phyloP scores from a whole-genome alignment of 176 grass and related monocot species.

The Oryza brachyantha region DNA sequence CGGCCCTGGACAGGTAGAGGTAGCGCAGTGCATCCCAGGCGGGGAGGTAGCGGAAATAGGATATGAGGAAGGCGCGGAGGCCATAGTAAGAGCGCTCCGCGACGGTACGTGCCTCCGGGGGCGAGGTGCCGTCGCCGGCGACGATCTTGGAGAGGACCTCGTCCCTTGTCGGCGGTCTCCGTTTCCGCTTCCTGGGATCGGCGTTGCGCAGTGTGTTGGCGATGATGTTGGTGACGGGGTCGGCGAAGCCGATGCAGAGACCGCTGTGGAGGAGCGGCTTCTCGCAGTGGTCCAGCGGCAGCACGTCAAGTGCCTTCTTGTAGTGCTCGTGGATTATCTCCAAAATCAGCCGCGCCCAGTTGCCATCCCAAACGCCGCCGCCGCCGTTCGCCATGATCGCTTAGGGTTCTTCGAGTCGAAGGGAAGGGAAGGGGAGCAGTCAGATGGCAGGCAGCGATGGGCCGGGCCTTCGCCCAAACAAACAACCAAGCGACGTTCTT shows the following conservation, averaged over 20 bases:
- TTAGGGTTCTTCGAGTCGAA: no score
- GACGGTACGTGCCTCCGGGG: not conserved
- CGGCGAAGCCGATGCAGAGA: not conserved
- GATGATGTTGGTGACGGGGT: conserved; percentile 8
- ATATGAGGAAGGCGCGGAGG: not conserved
- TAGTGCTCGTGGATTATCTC: not conserved
- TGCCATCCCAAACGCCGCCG: no score
- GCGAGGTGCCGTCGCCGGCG: not conserved
- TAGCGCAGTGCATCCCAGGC: not conserved
- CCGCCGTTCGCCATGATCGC: no score
- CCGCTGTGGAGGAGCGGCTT: not conserved
- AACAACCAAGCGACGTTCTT: no score
- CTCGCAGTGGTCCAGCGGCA: not conserved
- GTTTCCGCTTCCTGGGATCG: not conserved
- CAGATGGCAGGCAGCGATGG: no score
- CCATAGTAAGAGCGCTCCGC: not conserved
- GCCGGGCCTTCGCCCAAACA: no score
- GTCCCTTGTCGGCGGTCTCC: not conserved
- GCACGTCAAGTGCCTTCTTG: not conserved
- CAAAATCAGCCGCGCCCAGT: no score
- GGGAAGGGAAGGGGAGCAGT: no score
- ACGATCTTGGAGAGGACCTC: not conserved
- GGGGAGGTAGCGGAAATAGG: not conserved
- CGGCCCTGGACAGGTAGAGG: not conserved
- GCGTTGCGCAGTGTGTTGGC: not conserved